phyloP scores from a whole-genome alignment of 2,329 filamentous ascomycete genomes.

The Piedraia hortae region DNA sequence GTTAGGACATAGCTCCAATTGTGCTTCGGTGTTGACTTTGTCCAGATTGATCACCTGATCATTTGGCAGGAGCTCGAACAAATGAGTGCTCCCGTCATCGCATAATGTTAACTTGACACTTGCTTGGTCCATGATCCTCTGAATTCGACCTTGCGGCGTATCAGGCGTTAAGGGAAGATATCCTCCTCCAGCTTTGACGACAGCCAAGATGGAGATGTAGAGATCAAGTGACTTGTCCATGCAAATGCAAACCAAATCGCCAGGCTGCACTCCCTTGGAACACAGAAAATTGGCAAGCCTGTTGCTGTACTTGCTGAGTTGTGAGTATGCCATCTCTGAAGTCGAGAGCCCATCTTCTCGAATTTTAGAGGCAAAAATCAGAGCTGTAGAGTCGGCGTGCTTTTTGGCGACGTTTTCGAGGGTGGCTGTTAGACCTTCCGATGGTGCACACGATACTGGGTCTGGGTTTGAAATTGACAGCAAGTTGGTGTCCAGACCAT shows the following conservation, averaged over 20 bases:
- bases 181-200: conserved; percentile 46
- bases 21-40: conserved; percentile 8
- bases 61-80: conserved; percentile 5
- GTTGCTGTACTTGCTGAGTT: conserved; percentile 38
- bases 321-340: conserved; percentile 30
- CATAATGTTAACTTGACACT: conserved; percentile 22
- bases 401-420: conserved; percentile 26
- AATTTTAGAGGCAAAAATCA: conserved; percentile 33
- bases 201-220: conserved; percentile 47
- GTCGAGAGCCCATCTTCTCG: conserved; percentile 12
- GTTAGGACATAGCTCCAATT: conserved; percentile 15
- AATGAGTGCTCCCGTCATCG: conserved; percentile 5
- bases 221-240: conserved; percentile 51
- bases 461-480: conserved; percentile 18
- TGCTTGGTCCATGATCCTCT: conserved; percentile 34
- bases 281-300: conserved; percentile 30
- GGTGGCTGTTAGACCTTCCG: conserved; percentile 14
- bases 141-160: conserved; percentile 34
- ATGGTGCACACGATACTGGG: conserved; percentile 6
- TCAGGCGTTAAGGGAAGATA: conserved; percentile 56
- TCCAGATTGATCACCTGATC: conserved; percentile 9
- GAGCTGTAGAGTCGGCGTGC: conserved; percentile 28
- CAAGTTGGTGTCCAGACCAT: conserved; percentile 6
- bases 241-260: conserved; percentile 39
- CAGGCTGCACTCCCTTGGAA: conserved; percentile 19